A percentile compares a stretch with the other conserved stretches of the same genome.
Conservation (phyloP, 208 protist genomes). For the Endotrypanum monterogeii region DNA sequence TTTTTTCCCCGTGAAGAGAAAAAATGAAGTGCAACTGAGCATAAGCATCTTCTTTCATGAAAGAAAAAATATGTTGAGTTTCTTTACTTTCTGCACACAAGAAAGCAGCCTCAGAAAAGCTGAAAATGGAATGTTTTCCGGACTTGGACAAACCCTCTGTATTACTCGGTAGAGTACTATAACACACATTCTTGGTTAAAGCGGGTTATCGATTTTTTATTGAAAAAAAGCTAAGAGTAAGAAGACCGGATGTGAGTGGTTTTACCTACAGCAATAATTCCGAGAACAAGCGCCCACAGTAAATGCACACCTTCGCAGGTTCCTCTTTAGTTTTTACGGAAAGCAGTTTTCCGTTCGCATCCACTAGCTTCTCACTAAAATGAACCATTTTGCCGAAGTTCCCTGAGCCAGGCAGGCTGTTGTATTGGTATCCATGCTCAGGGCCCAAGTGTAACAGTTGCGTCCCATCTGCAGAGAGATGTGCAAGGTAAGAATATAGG, state of each 20-base stretch:
- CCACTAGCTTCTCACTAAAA: slow-evolving; percentile 69
- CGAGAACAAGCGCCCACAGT: slow-evolving; percentile 47
- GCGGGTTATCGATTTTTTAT: not conserved
- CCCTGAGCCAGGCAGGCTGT: slow-evolving; percentile 69
- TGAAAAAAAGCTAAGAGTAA: not conserved
- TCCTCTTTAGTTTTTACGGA: slow-evolving; percentile 63
- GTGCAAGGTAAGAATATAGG: slow-evolving; percentile 75
- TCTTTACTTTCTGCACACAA: not conserved
- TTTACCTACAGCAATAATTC: slow-evolving; percentile 1
- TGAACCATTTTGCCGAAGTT: slow-evolving; percentile 78
- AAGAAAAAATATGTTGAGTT: not conserved
- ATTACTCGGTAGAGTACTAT: not conserved
- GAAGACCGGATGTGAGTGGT: not conserved
- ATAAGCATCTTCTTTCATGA: slow-evolving; percentile 11
- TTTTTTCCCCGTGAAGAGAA: not conserved
- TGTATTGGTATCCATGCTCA: slow-evolving; percentile 47
- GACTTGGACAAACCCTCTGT: not conserved
- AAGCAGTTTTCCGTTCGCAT: slow-evolving; percentile 43
- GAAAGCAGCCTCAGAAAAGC: not conserved
- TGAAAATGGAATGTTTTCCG: too few species aligned
- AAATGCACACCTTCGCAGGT: slow-evolving; percentile 57
- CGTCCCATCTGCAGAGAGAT: slow-evolving; percentile 64
- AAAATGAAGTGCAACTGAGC: not conserved
- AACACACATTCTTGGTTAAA: not conserved
- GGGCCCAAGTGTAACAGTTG: too few species aligned